Evolutionary conservation across 345 rosid genomes (phyloP), one percentile per base, ranked within the genome.

Genomic region (Pelargonium nanum): DNA sequence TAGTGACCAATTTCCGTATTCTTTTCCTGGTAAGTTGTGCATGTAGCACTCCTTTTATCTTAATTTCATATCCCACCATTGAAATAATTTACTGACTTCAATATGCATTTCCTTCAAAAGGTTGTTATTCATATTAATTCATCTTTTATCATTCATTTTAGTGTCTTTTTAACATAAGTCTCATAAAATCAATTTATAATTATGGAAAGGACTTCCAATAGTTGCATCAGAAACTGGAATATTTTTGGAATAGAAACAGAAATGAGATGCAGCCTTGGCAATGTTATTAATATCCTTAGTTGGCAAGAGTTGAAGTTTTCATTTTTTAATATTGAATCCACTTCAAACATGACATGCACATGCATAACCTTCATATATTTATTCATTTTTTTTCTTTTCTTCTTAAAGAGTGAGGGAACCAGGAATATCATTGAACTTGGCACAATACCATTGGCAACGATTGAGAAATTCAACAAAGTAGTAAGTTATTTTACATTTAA

Each of bases 401-500:
- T 75, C 74, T 70, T 55, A 51, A 61, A 93, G 99, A 80, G 91
- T 56, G 94, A 89, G 68, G 94, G 84, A 55, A 84, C 90, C 26
- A 75, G 94, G 78, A 74, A 83, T 66, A 74, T 81, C 55, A 77
- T 85, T 70, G 75, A 83, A 22, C 85, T 87, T 26, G 99, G 97
- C 61, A 89, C 99, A 22, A 78, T 93, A 66, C 96, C 99, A 2
- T 52, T 93, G 61, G 82, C 76, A 60, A 69, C 94, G 55, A 89
- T 93, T 74, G 99, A 93, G 90, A 93, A 85, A 84, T 81, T 93
- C 75, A 77, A 65, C 81, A 89, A 89, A 85, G 62, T 78, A 77
- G 99, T 93, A 65, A 77, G 89, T 68, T 65, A 23, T 67, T 34
- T 2, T 55, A 55, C 28, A 25, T 23, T 55, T 22, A 21, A 55